phyloP scores from a whole-genome alignment of 1,284 basidiomycete genomes.

The Rhodotorula mucilaginosa region DNA sequence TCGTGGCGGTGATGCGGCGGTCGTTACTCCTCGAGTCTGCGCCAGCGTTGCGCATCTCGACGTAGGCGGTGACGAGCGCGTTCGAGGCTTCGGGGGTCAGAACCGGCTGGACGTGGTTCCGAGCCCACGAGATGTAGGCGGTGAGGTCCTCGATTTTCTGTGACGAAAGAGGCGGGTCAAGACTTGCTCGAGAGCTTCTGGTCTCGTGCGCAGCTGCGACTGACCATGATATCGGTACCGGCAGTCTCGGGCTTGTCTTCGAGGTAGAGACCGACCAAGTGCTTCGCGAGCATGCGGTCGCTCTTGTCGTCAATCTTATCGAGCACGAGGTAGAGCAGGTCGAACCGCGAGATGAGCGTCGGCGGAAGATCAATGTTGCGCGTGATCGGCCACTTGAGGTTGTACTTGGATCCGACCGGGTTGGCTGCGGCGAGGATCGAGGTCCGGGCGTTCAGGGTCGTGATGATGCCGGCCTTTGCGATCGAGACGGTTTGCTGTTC shows the following conservation, averaged over 20 bases:
- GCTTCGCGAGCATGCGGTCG: constrained; percentile 87
- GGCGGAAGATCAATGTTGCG: constrained; percentile 74
- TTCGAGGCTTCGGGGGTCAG: constrained; percentile 81
- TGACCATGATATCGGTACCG: constrained; percentile 72
- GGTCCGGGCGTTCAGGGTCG: constrained; percentile 93
- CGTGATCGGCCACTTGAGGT: constrained; percentile 49
- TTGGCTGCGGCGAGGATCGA: constrained; percentile 97
- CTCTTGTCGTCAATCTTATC: constrained; percentile 88
- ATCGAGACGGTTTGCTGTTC: constrained; percentile 99
- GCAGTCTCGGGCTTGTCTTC: constrained; percentile 77
- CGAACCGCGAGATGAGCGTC: constrained; percentile 95
- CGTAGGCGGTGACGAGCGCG: constrained; percentile 84
- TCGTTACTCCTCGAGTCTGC: constrained; percentile 81
- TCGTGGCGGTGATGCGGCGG: constrained; percentile 95
- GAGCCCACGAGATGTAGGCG: constrained; percentile 90
- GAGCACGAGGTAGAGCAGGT: constrained; percentile 93
- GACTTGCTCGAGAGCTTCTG: background rate
- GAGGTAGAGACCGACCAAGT: constrained; percentile 88
- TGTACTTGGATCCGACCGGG: constrained; percentile 94
- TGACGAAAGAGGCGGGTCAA: background rate
- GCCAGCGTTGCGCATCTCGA: constrained; percentile 88
- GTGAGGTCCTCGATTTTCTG: constrained; percentile 86
- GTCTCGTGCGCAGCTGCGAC: constrained; percentile 44
- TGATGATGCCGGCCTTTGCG: constrained; percentile 99
- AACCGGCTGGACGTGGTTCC: constrained; percentile 82